Evolutionary conservation across 371 early-diverging fungal genomes (phyloP).

Genomic region (Synchytrium microbalum): DNA sequence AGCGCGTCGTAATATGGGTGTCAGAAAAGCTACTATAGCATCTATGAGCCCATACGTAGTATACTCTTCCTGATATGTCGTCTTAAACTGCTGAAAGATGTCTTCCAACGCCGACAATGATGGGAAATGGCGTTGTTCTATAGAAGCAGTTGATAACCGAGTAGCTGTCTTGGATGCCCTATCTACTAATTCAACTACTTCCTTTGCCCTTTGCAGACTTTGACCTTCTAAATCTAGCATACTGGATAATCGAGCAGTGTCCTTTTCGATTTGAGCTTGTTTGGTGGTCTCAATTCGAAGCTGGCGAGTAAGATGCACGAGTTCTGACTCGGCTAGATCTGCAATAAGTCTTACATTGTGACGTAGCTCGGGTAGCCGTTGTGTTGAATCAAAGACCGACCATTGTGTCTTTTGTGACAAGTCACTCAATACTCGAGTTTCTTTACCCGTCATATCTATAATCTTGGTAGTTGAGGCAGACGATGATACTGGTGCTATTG

Average conservation of each 20-base stretch:
- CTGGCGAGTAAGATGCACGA: conserved; percentile 56
- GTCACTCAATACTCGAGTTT: conserved; percentile 48
- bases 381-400: conserved; percentile 35
- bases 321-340: conserved; percentile 58
- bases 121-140: neutral
- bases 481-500: conserved; percentile 16
- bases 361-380: conserved; percentile 63
- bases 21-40: conserved; percentile 55
- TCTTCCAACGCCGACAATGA: conserved; percentile 21
- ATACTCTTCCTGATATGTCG: conserved; percentile 47
- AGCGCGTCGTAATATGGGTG: conserved; percentile 49
- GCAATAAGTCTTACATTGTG: conserved; percentile 69
- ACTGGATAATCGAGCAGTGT: neutral
- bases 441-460: conserved; percentile 72
- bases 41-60: conserved; percentile 51
- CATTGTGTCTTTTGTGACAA: conserved; percentile 13
- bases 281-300: conserved; percentile 40
- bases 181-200: neutral
- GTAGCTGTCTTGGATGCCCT: neutral
- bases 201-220: neutral
- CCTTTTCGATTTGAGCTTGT: conserved; percentile 9
- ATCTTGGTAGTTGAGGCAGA: conserved; percentile 50
- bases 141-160: neutral
- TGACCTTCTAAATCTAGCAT: neutral
- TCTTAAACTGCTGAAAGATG: conserved; percentile 41